Evolutionary conservation across 2,329 filamentous ascomycete genomes (phyloP), one percentile per base, ranked within the genome.

Genomic region (Grosmannia huntii): DNA sequence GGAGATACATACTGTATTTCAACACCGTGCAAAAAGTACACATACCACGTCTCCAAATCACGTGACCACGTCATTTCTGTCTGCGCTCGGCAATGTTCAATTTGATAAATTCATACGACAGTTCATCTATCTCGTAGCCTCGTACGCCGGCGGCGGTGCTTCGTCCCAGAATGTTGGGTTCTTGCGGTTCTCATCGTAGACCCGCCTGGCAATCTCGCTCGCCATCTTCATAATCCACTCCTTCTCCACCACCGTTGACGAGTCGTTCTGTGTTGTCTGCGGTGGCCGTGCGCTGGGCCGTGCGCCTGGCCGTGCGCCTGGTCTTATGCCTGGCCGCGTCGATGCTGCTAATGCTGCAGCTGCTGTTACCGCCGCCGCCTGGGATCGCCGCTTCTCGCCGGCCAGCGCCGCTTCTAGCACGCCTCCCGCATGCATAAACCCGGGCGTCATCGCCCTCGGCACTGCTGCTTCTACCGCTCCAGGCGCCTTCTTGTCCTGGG

Each of bases 211-310:
- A 65, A 97, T 92, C 71, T 97, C 94, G 62, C 85, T 86, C 5
- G 92, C 91, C 82, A 99, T 94, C 75, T 96, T 94, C 75, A 86
- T 84, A 72, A 94, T 87, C 87, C 89, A 94, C 3, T 88, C 89
- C 69, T 90, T 86, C 68, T 90, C 87, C 28, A 89, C 75, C 54
- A 90, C 88, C 31, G 79, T 76, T 0, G 80, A 80, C 5, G 73
- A 75, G 36, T 81, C 79, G 0, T 76, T 25, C 27, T 23, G 27
- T 56, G 27, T 12, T 31, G 52, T 38, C 19, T 53, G 50, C 21
- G 50, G 7, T 23, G 50, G 9, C 28, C 27, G 50, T 21, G 28
- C 12, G 5, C 16, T 6, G 4, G 11, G 28, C 21, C 12, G 48
- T 46, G 19, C 21, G 21, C 21, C 48, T 5, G 25, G 5, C 23